Conservation (phyloP, 83 land plant species). For the Picea abies region DNA sequence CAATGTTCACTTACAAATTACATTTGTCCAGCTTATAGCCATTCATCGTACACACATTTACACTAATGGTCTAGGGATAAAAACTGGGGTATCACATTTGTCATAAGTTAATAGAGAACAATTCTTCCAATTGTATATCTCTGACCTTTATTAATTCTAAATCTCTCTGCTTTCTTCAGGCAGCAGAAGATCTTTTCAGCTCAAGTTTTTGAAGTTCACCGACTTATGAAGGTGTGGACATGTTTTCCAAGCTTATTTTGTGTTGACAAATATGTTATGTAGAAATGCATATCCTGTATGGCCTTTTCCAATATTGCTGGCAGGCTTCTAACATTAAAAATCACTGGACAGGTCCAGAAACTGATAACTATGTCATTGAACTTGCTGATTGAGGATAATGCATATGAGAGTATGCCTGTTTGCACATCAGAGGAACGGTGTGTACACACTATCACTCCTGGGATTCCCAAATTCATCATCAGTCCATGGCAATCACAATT, state of each 20-base stretch:
- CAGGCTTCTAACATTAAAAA: neutral
- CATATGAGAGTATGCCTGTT: neutral
- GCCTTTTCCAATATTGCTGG: no score
- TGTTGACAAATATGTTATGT: neutral
- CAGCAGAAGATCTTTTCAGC: constrained; percentile 18
- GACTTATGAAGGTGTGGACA: constrained; percentile 3
- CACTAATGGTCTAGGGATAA: no score
- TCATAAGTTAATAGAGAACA: neutral
- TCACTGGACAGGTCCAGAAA: constrained; percentile 2
- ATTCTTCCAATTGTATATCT: neutral
- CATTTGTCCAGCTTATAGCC: no score
- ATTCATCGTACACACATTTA: no score
- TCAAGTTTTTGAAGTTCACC: constrained; percentile 17
- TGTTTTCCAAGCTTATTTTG: neutral
- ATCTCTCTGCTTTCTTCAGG: constrained; percentile 2
- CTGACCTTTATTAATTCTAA: neutral
- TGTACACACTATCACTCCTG: neutral
- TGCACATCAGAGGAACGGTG: constrained; percentile 1
- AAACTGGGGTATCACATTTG: neutral
- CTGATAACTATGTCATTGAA: constrained; percentile 7
- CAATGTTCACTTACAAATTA: no score
- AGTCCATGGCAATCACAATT: neutral
- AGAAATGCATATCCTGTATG: no score
- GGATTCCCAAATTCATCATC: neutral
- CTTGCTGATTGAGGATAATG: neutral